Evolutionary conservation across 1,139 yeast species (phyloP), one percentile per base, ranked within the genome.

Genomic region (Lodderomyces theae): DNA sequence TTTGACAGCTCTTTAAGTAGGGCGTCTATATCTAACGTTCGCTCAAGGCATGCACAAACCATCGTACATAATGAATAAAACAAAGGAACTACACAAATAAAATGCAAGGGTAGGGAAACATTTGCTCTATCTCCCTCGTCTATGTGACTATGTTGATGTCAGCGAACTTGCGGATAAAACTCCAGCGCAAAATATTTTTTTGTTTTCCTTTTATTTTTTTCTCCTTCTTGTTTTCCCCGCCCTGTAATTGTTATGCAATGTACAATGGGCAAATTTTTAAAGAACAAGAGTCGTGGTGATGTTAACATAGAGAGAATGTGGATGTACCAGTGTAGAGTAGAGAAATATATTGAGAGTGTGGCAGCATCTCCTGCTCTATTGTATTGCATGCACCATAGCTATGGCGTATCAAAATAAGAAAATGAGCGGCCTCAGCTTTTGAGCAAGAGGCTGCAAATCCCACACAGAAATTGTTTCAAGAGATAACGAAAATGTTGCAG

Each of bases 91-190:
- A 9, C n/a, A 12, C n/a, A 23, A 9, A 13, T 4, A 5, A 12
- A 12, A 28, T 28, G 31, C 31, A 28, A 28, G 31, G 12, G 31
- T 15, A n/a, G 15, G 31, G 31, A 25, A 4, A 12, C 16, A 11
- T 7, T n/a, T 4, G 31, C 3, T 15, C 15, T 28, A 15, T 3
- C 13, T 28, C 31, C 15, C 11, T 28, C 31, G 31, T 28, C 7
- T 28, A 28, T 28, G 31, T 28, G 31, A 28, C 15, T 17, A 28
- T 28, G 31, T 28, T 28, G 31, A 28, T 28, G 31, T 28, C 31
- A 28, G 31, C 15, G 31, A 4, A 8, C 5, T 3, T 8, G 31
- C 31, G 9, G 31, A 28, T 28, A 11, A 15, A 28, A 7, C 9
- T 13, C 18, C 7, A 4, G 31, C 18, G 29, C 6, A n/a, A 25